These are phyloP conservation scores for Marchantia polymorpha DNA, from an alignment of 225 moss, liverwort and hornwort genomes.

Conservation along the genomic window DNA sequence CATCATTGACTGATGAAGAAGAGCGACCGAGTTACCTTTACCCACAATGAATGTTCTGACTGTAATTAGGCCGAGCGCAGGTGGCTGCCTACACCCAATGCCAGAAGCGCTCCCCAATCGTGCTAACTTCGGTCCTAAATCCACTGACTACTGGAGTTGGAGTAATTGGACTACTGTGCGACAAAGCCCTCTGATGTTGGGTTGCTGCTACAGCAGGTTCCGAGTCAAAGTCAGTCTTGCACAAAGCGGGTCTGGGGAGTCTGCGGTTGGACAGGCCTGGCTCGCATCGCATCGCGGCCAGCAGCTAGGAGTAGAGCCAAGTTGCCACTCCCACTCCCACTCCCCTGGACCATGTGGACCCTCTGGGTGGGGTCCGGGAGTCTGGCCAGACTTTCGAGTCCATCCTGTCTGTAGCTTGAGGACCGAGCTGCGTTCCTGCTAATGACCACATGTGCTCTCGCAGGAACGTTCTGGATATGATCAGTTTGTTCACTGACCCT, in stretches of 20 bases:
- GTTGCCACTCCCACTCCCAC: too few species aligned
- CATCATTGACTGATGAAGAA: too few species aligned
- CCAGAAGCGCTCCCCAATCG: too few species aligned
- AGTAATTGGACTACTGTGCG: too few species aligned
- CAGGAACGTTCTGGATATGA: neutral
- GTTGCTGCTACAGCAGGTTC: neutral
- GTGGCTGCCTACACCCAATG: too few species aligned
- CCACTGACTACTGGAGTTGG: too few species aligned
- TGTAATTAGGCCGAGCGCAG: too few species aligned
- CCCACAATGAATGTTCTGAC: too few species aligned
- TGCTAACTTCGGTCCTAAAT: too few species aligned
- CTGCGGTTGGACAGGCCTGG: neutral
- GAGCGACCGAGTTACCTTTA: too few species aligned
- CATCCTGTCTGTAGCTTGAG: constrained; percentile 2
- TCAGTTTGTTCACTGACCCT: neutral
- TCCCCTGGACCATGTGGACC: neutral
- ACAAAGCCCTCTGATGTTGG: too few species aligned
- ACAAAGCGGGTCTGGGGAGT: neutral
- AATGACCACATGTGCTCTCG: neutral
- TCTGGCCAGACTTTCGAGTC: neutral
- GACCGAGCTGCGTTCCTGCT: neutral
- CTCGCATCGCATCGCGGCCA: neutral
- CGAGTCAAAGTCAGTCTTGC: constrained; percentile 4
- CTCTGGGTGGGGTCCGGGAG: neutral
- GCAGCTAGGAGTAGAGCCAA: neutral